Evolutionary conservation across 2,329 filamentous ascomycete species (phyloP).

Genomic region (Chaetomium sp.): DNA sequence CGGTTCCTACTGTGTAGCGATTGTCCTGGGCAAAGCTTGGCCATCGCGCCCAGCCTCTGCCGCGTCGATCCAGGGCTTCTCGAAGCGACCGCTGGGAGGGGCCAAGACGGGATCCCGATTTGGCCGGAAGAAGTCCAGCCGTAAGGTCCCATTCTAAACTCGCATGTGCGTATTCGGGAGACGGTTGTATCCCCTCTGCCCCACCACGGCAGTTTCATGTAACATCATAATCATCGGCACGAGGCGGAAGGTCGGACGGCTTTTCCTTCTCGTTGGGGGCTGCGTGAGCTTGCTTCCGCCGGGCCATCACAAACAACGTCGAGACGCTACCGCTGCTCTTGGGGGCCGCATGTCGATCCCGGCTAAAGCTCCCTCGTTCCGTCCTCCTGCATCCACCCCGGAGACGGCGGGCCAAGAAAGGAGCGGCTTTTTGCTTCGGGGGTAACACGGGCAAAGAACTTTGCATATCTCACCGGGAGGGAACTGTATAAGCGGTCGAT

Average conservation of each 20-base stretch:
- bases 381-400: not conserved
- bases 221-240: conserved; percentile 7
- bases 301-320: not conserved
- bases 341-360: not conserved
- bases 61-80: conserved; percentile 7
- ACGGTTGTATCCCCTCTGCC: conserved; percentile 12
- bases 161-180: conserved; percentile 5
- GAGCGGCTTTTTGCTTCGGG: not conserved
- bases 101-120: conserved; percentile 22
- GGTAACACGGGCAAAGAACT: not conserved
- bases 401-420: not conserved
- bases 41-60: not conserved
- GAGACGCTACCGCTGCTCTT: too few species aligned
- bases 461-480: not conserved
- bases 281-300: not conserved
- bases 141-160: conserved; percentile 4
- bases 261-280: not conserved
- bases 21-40: conserved; percentile 23
- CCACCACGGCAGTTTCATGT: conserved; percentile 19
- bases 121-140: conserved; percentile 23
- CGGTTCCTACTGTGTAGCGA: not conserved
- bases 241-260: conserved; percentile 5
- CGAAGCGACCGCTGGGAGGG: not conserved
- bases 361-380: conserved; percentile 8
- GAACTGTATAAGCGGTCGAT: not conserved